These are phyloP conservation scores for Elaphomyces granulatus DNA, from an alignment of 495 filamentous ascomycete genomes.

Conservation along the genomic window DNA sequence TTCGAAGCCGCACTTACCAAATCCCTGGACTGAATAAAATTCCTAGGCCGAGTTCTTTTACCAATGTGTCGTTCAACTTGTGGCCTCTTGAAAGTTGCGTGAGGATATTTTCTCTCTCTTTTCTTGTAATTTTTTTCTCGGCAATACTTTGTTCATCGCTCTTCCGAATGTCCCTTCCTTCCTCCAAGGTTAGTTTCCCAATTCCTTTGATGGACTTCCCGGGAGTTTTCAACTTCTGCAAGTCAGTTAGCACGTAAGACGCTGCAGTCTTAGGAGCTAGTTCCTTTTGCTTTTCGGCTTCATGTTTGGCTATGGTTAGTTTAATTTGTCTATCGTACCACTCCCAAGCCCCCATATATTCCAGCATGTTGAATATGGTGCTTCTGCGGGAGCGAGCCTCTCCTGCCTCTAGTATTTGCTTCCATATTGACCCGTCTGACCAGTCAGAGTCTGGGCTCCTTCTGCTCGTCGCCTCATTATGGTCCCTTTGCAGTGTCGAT, in stretches of 20 bases:
- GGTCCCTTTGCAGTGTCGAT: not conserved
- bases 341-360: conserved; percentile 2
- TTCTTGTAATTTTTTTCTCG: not conserved
- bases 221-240: not conserved
- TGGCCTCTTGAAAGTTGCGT: not conserved
- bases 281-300: not conserved
- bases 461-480: not conserved
- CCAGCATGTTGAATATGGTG: conserved; percentile 2
- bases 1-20: conserved; percentile 1
- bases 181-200: not conserved
- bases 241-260: not conserved
- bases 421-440: conserved; percentile 3
- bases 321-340: conserved; percentile 2
- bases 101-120: not conserved
- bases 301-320: not conserved
- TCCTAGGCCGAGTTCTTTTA: not conserved
- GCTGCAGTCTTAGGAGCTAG: not conserved
- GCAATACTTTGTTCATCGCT: not conserved
- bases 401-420: conserved; percentile 1
- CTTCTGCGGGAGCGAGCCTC: not conserved
- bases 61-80: not conserved
- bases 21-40: not conserved
- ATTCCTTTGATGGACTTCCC: not conserved
- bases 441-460: not conserved
- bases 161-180: not conserved